Base-by-base conservation (phyloP, 768 basidiomycete genomes). In the Pulveroboletus ravenelii region DNA sequence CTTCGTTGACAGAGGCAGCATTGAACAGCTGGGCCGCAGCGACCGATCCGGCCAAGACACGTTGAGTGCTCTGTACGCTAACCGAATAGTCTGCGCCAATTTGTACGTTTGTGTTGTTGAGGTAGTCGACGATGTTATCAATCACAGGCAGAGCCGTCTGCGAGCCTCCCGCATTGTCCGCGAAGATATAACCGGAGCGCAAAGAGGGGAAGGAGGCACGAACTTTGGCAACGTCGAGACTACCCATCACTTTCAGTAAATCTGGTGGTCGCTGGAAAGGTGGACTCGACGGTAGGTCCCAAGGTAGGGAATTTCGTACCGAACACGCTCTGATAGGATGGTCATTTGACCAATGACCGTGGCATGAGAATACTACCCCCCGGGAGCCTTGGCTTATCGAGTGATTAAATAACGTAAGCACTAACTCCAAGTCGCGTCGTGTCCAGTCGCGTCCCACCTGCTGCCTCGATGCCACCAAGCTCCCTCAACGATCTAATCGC, bases 101-200 rank as follows among this genome's bases (percentile, higher is more conserved):
- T 62, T 89, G 87, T 1, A 79, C 85, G 59, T 90, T 90, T 8
- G 83, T 82, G 68, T 84, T 79, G 30, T 76, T 51, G 13, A 90
- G 76, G 61, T 89, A 91, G 61, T 87, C 82, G 18, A 72, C 73
- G 58, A 89, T 76, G 38, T 75, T 68, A 56, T 84, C 77, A 48
- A 81, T 78, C 30, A 82, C 81, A 43, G 67, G 68, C 42, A 76
- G 70, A 1, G 79, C 68, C 35, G 76, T 78, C 62, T 81, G 87
- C 3, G 86, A 87, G 8, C 87, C 87, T 0, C 86, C 87, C 0
- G 87, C 88, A 52, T 86, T 89, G 70, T 89, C 87, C 3, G 75
- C 88, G 58, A 78, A 89, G 53, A 87, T 75, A 58, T 74, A 88
- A 2, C 80, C 81, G 1, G 73, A 69, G 29, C 71, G 63, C 25